Percentiles rank a stretch among this genome's conserved stretches.
These are phyloP conservation scores for Dioszegia hungarica DNA, from an alignment of 768 basidiomycete species.

Conservation along the genomic window DNA sequence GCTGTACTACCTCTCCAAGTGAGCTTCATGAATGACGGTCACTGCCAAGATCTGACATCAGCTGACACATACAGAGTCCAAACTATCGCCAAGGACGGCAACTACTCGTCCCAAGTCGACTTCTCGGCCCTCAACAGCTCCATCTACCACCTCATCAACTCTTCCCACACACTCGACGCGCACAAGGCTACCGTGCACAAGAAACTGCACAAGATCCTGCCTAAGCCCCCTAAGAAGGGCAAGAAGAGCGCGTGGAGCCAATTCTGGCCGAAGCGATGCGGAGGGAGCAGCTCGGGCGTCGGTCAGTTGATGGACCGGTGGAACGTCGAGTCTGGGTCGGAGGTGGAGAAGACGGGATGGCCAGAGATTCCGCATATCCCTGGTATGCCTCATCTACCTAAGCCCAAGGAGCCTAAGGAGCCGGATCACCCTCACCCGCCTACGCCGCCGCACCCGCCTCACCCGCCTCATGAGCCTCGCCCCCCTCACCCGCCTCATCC, in stretches of 20 bases:
- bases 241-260: background rate
- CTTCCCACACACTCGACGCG: conserved; percentile 45
- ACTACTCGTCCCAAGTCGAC: conserved; percentile 29
- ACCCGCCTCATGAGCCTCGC: background rate
- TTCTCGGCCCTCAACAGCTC: conserved; percentile 39
- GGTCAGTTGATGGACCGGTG: background rate
- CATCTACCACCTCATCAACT: conserved; percentile 41
- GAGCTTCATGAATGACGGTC: conserved; percentile 38
- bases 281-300: too few species aligned
- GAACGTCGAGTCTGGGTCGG: background rate
- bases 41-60: background rate
- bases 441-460: background rate
- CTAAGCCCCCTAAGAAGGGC: conserved; percentile 17
- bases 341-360: conserved; percentile 1
- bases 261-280: too few species aligned
- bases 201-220: conserved; percentile 36
- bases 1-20: conserved; percentile 57
- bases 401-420: background rate
- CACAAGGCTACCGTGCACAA: conserved; percentile 26
- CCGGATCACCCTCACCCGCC: background rate
- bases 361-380: conserved; percentile 4
- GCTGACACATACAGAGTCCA: conserved; percentile 54
- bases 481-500: background rate
- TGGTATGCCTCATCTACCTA: background rate
- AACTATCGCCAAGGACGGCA: conserved; percentile 46